Percentiles rank a stretch among this genome's conserved stretches.
Evolutionary conservation across 345 rosid genomes (phyloP).

Genomic region (Lumnitzera littorea): DNA sequence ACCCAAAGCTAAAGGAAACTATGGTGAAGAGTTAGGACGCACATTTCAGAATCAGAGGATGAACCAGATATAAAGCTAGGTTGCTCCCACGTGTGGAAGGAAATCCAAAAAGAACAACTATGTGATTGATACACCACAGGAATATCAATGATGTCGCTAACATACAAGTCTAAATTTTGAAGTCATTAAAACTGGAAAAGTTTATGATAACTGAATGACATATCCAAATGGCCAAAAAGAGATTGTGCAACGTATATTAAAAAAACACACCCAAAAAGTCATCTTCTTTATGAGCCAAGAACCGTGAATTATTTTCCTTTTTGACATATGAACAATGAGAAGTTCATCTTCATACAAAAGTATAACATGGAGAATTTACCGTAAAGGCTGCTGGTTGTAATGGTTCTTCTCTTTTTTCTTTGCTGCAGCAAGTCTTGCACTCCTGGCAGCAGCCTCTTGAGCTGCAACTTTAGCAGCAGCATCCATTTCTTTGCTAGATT

Average conservation of each 20-base stretch:
- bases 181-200: conserved; percentile 6
- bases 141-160: no score
- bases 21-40: no score
- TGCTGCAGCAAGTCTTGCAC: conserved; percentile 65
- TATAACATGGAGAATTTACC: conserved; percentile 20
- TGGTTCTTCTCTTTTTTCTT: conserved; percentile 75
- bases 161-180: conserved; percentile 1
- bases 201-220: conserved; percentile 4
- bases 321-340: conserved; percentile 24
- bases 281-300: not conserved
- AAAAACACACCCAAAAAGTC: conserved; percentile 1
- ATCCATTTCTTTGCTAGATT: conserved; percentile 52
- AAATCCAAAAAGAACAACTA: no score
- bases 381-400: conserved; percentile 70
- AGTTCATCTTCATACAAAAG: conserved; percentile 19
- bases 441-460: conserved; percentile 66
- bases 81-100: no score
- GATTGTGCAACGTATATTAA: not conserved
- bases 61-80: no score
- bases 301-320: conserved; percentile 13
- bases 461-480: conserved; percentile 65
- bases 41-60: no score
- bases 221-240: conserved; percentile 6
- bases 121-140: no score
- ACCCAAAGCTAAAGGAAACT: no score